Evolutionary conservation across 2,329 filamentous ascomycete genomes (phyloP).

Genomic region (Cytospora leucostoma): DNA sequence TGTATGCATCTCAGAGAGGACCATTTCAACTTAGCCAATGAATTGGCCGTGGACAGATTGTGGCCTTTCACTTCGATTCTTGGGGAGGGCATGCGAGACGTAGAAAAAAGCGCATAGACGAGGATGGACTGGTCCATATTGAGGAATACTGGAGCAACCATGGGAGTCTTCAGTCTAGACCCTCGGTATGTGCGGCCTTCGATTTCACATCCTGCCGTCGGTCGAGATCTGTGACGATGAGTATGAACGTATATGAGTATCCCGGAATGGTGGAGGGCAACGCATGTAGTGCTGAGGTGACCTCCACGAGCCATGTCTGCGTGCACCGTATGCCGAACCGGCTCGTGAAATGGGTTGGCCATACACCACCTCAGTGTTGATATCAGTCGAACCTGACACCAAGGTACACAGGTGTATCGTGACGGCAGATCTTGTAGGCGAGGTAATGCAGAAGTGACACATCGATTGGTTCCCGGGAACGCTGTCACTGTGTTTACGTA

Average conservation of each 20-base stretch:
- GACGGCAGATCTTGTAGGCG: constrained; percentile 11
- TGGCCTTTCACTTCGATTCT: background rate
- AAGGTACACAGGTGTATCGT: constrained; percentile 9
- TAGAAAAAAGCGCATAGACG: background rate
- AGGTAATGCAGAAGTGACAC: constrained; percentile 14
- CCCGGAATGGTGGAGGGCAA: background rate
- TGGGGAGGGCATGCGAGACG: constrained; percentile 11
- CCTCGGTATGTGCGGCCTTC: background rate
- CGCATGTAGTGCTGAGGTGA: background rate
- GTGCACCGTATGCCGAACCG: background rate
- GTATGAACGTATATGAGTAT: background rate
- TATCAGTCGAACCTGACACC: constrained; percentile 5
- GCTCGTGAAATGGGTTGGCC: constrained; percentile 8
- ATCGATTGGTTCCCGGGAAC: constrained; percentile 9
- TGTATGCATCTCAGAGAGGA: background rate
- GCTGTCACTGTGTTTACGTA: constrained; percentile 6
- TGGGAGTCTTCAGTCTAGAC: background rate
- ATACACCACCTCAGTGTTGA: background rate
- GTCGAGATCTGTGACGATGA: background rate
- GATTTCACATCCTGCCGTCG: background rate
- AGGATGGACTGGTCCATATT: constrained; percentile 8
- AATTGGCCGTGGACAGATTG: constrained; percentile 8
- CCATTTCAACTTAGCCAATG: background rate
- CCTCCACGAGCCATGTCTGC: background rate
- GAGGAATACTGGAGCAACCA: background rate